Conservation (phyloP, 768 basidiomycete species). For the Boletales sp. region DNA sequence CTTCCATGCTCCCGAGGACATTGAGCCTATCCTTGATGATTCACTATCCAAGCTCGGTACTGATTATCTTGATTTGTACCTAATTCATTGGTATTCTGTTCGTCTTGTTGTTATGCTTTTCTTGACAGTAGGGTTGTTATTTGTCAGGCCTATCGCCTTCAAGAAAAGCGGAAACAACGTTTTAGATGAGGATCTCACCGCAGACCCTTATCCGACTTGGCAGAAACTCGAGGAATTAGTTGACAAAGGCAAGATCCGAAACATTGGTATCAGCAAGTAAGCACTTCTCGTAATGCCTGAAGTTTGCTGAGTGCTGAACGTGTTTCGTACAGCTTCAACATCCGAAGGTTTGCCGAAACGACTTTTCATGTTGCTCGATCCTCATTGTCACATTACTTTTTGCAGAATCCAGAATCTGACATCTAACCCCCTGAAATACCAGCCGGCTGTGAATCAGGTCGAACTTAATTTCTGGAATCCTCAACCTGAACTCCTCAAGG, state of each 20-base stretch:
- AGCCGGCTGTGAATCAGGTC: constrained; percentile 73
- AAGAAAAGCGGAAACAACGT: constrained; percentile 48
- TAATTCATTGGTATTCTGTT: constrained; percentile 67
- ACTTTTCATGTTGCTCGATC: background rate
- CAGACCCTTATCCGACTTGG: constrained; percentile 77
- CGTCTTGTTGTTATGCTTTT: background rate
- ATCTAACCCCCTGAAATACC: constrained; percentile 54
- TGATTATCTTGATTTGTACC: constrained; percentile 74
- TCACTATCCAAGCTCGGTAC: constrained; percentile 57
- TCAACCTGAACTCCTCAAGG: constrained; percentile 71
- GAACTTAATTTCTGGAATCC: constrained; percentile 78
- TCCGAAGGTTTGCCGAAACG: constrained; percentile 37
- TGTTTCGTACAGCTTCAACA: constrained; percentile 48
- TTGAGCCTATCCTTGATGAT: constrained; percentile 65
- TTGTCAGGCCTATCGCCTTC: constrained; percentile 61
- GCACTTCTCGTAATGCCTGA: constrained; percentile 9
- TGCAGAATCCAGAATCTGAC: constrained; percentile 57
- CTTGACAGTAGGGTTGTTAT: background rate
- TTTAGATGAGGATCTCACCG: constrained; percentile 54
- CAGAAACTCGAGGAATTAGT: constrained; percentile 76
- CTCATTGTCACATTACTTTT: background rate
- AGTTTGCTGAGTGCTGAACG: background rate
- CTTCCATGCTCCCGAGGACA: constrained; percentile 71
- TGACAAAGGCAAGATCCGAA: constrained; percentile 68
- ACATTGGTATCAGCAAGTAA: constrained; percentile 84